Percentiles rank a stretch among this genome's conserved stretches.
phyloP scores from a whole-genome alignment of 1,284 basidiomycete species.

The Exobasidium cylindrosporum region DNA sequence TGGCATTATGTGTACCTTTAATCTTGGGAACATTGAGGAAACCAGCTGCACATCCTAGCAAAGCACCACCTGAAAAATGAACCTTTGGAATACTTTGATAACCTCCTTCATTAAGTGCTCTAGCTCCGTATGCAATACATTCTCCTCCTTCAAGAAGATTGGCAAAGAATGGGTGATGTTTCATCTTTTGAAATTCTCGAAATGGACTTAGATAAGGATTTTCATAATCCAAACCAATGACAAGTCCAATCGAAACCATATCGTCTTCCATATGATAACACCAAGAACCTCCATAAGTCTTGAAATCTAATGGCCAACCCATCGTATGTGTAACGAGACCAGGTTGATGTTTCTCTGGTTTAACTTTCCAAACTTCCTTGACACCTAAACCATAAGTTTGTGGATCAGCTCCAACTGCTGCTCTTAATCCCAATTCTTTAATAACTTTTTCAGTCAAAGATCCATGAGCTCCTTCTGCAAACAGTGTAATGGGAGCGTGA shows the following conservation, averaged over 20 bases:
- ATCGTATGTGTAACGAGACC: slow-evolving; percentile 89
- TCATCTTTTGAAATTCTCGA: slow-evolving; percentile 91
- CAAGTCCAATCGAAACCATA: slow-evolving; percentile 84
- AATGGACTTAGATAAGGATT: slow-evolving; percentile 94
- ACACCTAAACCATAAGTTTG: slow-evolving; percentile 96
- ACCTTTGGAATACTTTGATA: slow-evolving; percentile 88
- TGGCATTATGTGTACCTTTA: slow-evolving; percentile 99
- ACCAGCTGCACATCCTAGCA: slow-evolving; percentile 89
- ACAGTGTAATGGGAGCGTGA: slow-evolving; percentile 85
- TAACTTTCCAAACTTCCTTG: slow-evolving; percentile 96
- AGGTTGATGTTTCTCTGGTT: slow-evolving; percentile 70
- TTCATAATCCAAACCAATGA: slow-evolving; percentile 88
- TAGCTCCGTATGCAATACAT: slow-evolving; percentile 84
- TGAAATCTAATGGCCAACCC: slow-evolving; percentile 82
- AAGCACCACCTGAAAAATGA: slow-evolving; percentile 89
- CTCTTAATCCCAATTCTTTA: slow-evolving; percentile 73
- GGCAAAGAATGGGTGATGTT: slow-evolving; percentile 91
- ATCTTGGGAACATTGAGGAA: slow-evolving; percentile 98
- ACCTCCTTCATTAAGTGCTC: slow-evolving; percentile 90
- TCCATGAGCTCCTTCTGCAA: slow-evolving; percentile 94
- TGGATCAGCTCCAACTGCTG: slow-evolving; percentile 67
- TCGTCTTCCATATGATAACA: slow-evolving; percentile 94
- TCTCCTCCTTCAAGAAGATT: slow-evolving; percentile 74
- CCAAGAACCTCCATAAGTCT: slow-evolving; percentile 91
- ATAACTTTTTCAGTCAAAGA: slow-evolving; percentile 81